Evolutionary conservation across 2,329 filamentous ascomycete genomes (phyloP), one percentile per base, ranked within the genome.

Genomic region (Neospermospora avenae): DNA sequence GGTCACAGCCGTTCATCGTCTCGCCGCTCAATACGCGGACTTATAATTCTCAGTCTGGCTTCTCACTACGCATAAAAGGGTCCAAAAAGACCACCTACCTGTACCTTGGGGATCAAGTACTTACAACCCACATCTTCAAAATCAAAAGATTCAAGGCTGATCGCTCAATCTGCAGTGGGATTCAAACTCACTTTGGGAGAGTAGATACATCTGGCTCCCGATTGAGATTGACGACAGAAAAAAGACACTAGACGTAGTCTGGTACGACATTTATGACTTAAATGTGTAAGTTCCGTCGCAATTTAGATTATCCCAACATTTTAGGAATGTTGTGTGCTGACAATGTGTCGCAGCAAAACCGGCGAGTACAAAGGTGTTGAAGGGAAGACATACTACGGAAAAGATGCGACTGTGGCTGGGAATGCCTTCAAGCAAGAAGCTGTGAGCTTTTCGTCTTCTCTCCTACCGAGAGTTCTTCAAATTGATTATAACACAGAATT

Each of bases 241-340:
- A 67, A 82, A 82, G 62, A 76, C 76, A 0, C 74, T 84, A 3
- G 67, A 77, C 3, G 58, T 84, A 0, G 74, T 77, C 14, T 84
- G 82, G 82, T 72, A 83, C 58, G 81, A 84, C 59, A 73, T 84
- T 6, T 84, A 84, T 58, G 81, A 84, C 60, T 72, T 84, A 0
- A 70, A 84, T 58, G 77, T 83, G 69, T 73, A 67, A 79, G 11
- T 74, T 22, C 25, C 13, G 2, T 16, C 25, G 28, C 8, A 5
- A 13, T 2, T 52, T 52, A 7, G 22, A 13, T 52, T 35, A 10
- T 3, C 34, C 22, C 34, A 16, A 25, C 5, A 16, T 6, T 10
- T 16, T 18, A 16, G 5, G 10, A 31, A 34, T 24, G 3, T 11
- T 13, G 14, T 41, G 3, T 22, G 7, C 20, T 48, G 8, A 51